Percentiles rank a stretch among this genome's conserved stretches.
Conservation (phyloP, 495 filamentous ascomycete genomes). For the Penicillium paxilli region DNA sequence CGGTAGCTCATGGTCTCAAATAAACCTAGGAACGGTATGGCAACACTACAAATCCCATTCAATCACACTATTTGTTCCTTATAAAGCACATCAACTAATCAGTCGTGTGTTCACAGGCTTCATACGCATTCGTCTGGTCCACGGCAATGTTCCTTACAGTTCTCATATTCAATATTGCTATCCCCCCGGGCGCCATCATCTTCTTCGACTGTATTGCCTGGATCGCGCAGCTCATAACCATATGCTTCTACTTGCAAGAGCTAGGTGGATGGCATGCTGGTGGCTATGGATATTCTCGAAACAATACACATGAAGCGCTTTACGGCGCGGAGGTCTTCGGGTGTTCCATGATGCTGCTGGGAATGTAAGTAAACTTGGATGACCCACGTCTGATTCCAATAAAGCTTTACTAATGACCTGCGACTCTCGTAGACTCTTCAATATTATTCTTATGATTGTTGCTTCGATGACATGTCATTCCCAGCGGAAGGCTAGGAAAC, state of each 20-base stretch:
- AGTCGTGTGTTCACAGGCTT: no score
- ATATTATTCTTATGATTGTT: slow-evolving; percentile 13
- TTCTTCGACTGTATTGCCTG: slow-evolving; percentile 17
- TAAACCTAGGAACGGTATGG: slow-evolving; percentile 16
- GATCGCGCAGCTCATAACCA: slow-evolving; percentile 10
- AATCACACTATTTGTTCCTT: neutral
- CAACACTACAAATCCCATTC: neutral
- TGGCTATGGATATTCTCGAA: slow-evolving; percentile 5
- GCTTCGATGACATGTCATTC: slow-evolving; percentile 12
- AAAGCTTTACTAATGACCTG: neutral
- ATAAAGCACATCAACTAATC: no score
- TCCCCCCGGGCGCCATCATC: slow-evolving; percentile 12
- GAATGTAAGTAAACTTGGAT: slow-evolving; percentile 7
- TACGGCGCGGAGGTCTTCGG: slow-evolving; percentile 17
- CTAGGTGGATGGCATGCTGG: slow-evolving; percentile 8
- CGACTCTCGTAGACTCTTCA: slow-evolving; percentile 3
- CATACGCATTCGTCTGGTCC: slow-evolving; percentile 18
- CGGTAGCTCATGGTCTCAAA: slow-evolving; percentile 5
- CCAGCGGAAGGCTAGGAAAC: slow-evolving; percentile 10
- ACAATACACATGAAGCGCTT: neutral
- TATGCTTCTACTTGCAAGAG: slow-evolving; percentile 13
- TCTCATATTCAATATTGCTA: slow-evolving; percentile 13
- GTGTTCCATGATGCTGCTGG: slow-evolving; percentile 14
- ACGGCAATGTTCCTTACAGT: slow-evolving; percentile 5
- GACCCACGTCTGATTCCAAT: neutral